These are phyloP conservation scores for Trichoderma brevicompactum DNA, from an alignment of 2,329 filamentous ascomycete genomes.

Conservation along the genomic window DNA sequence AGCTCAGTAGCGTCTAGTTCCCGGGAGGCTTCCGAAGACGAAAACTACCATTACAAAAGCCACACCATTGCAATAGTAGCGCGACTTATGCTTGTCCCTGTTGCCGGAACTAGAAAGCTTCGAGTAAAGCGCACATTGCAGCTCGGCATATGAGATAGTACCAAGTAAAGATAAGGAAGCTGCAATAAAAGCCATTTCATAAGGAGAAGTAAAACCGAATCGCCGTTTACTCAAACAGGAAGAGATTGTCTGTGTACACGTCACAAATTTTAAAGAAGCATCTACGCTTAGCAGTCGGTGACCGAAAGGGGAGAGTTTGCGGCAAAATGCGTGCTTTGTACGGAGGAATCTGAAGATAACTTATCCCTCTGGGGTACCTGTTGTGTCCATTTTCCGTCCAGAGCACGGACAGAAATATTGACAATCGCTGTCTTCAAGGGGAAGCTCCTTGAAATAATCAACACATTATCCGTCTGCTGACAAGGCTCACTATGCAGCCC, in stretches of 20 bases:
- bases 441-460: too few species aligned
- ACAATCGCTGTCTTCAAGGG: too few species aligned
- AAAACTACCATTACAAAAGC: neutral
- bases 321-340: neutral
- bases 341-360: neutral
- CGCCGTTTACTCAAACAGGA: too few species aligned
- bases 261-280: neutral
- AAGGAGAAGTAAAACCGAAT: neutral
- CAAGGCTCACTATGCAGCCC: too few species aligned
- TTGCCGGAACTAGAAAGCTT: conserved; percentile 14
- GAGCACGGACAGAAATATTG: neutral
- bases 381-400: neutral
- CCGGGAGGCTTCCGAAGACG: neutral
- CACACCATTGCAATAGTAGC: neutral
- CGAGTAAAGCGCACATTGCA: neutral
- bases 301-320: neutral
- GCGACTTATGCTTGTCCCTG: neutral
- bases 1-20: neutral
- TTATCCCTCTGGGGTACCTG: too few species aligned
- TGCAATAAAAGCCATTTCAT: neutral
- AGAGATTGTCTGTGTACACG: neutral
- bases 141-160: neutral
- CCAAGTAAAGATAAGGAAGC: neutral
- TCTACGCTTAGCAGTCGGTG: neutral
- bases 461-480: too few species aligned